These are phyloP conservation scores for Populus alba DNA, from an alignment of 345 rosid species.

Conservation along the genomic window DNA sequence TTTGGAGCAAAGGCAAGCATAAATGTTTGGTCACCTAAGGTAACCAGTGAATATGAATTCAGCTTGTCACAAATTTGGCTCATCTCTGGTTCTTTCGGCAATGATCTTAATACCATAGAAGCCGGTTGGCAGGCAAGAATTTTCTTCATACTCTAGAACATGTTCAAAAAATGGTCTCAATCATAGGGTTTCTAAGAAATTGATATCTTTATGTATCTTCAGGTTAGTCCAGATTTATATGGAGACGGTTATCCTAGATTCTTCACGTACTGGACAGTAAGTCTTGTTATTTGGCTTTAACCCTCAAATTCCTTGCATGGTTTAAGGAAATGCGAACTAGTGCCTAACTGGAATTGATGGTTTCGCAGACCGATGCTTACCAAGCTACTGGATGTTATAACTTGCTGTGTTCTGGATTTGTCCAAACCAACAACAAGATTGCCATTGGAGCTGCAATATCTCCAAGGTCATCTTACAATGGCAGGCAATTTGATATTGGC, in stretches of 20 bases:
- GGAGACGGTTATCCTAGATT: conserved; percentile 36
- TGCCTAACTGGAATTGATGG: neutral
- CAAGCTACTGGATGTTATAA: conserved; percentile 38
- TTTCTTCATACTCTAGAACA: neutral
- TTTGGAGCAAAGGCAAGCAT: conserved; percentile 35
- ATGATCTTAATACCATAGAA: conserved; percentile 36
- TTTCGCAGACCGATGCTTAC: conserved; percentile 36
- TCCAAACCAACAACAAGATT: conserved; percentile 33
- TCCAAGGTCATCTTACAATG: conserved; percentile 27
- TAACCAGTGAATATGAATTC: conserved; percentile 23
- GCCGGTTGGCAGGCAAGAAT: conserved; percentile 39
- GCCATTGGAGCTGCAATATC: conserved; percentile 41
- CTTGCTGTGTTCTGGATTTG: conserved; percentile 34
- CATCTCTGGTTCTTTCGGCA: conserved; percentile 35
- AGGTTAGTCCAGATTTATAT: conserved; percentile 35
- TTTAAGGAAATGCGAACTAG: neutral
- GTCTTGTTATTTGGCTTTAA: neutral
- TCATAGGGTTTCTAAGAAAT: neutral
- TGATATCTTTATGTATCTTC: neutral
- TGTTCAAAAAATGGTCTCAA: neutral
- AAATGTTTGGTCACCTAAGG: conserved; percentile 35
- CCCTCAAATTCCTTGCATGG: neutral
- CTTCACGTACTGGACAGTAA: conserved; percentile 39
- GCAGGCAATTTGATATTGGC: conserved; percentile 33
- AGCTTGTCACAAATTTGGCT: conserved; percentile 37